Conservation (phyloP, 2,329 filamentous ascomycete genomes). For the Fusarium sp. region DNA sequence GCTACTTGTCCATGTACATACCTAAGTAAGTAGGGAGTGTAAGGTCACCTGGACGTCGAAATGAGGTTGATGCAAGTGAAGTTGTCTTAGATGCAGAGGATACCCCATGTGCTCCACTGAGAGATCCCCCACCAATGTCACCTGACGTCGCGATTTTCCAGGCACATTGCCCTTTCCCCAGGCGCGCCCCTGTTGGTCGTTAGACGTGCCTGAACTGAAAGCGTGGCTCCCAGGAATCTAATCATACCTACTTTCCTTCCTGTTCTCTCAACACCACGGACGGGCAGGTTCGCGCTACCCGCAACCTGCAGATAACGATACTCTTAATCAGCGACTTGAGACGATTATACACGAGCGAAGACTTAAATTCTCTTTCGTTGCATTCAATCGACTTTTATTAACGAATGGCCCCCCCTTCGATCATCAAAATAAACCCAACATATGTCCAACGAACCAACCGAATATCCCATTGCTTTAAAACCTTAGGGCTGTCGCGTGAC, state of each 20-base stretch:
- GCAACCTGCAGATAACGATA: conserved; percentile 6
- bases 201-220: conserved; percentile 12
- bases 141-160: conserved; percentile 48
- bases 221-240: conserved; percentile 19
- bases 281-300: conserved; percentile 4
- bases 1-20: neutral
- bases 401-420: conserved; percentile 21
- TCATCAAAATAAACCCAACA: conserved; percentile 12
- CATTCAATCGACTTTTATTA: conserved; percentile 18
- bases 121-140: conserved; percentile 37
- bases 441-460: conserved; percentile 32
- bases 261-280: conserved; percentile 16
- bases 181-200: conserved; percentile 16
- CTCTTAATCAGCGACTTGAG: neutral
- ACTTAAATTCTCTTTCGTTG: neutral
- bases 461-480: conserved; percentile 22
- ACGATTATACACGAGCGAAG: neutral
- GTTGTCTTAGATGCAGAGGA: conserved; percentile 1
- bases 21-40: neutral
- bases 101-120: conserved; percentile 14
- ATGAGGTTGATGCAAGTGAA: conserved; percentile 21
- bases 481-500: conserved; percentile 16
- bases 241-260: conserved; percentile 11
- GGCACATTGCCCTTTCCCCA: conserved; percentile 29
- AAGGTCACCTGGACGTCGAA: neutral